phyloP scores from a whole-genome alignment of 1,139 yeast species.

The Debaryomyces sp. region DNA sequence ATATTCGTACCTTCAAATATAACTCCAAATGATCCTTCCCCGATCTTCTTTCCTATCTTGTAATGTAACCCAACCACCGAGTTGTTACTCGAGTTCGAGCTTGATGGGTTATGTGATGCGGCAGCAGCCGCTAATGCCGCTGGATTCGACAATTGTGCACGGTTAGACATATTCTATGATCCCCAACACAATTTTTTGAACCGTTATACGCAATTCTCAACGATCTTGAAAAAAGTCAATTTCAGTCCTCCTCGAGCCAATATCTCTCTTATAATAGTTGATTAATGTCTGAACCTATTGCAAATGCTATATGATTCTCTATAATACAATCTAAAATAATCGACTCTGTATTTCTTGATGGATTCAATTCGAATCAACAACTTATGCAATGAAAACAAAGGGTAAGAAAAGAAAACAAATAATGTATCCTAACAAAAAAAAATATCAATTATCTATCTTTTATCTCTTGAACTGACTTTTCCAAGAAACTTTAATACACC shows the following conservation, averaged over 20 bases:
- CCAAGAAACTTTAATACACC: not conserved
- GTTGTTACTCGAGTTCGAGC: slow-evolving; percentile 29
- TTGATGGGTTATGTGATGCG: slow-evolving; percentile 31
- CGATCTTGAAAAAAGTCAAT: not conserved
- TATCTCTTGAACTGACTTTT: not conserved
- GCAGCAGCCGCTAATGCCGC: slow-evolving; percentile 46
- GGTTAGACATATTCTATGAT: slow-evolving; percentile 20
- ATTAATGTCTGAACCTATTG: not conserved
- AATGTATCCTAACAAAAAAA: not conserved
- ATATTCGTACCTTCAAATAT: slow-evolving; percentile 80
- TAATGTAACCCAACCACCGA: slow-evolving; percentile 78
- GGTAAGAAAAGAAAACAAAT: not conserved
- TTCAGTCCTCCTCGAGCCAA: not conserved
- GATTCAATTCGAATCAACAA: not conserved
- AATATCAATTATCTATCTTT: not conserved
- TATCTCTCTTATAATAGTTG: slow-evolving; percentile 1
- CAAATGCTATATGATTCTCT: slow-evolving; percentile 2
- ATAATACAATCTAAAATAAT: slow-evolving; percentile 1
- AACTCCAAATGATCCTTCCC: slow-evolving; percentile 86
- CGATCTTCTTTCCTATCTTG: slow-evolving; percentile 79
- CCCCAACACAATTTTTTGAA: not conserved
- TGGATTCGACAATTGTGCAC: slow-evolving; percentile 33
- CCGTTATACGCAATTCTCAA: not conserved
- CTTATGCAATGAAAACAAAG: slow-evolving; percentile 1
- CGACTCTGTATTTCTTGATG: not conserved